Conservation (phyloP, 495 filamentous ascomycete genomes). For the Trichoderma reesei region DNA sequence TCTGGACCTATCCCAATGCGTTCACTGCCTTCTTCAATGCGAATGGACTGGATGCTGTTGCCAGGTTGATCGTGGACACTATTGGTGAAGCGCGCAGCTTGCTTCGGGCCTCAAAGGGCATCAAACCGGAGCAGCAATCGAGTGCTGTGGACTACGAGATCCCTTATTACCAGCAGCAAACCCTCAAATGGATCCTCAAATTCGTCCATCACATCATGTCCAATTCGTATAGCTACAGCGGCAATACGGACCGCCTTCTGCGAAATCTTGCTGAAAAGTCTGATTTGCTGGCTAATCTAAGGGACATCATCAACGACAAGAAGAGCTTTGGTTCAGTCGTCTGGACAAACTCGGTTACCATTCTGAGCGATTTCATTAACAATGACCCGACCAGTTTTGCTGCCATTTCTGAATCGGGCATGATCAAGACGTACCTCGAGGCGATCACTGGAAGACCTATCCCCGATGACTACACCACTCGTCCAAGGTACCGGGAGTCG, state of each 20-base stretch:
- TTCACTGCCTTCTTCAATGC: constrained; percentile 69
- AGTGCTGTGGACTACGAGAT: constrained; percentile 83
- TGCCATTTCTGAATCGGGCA: constrained; percentile 85
- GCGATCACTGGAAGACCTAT: constrained; percentile 58
- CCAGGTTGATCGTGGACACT: constrained; percentile 71
- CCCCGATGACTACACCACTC: constrained; percentile 26
- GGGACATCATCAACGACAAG: constrained; percentile 71
- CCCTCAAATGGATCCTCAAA: constrained; percentile 85
- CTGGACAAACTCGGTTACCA: constrained; percentile 85
- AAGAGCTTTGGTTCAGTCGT: constrained; percentile 76
- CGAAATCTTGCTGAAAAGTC: constrained; percentile 93
- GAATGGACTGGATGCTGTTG: constrained; percentile 76
- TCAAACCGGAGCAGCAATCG: constrained; percentile 67
- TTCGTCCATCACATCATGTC: constrained; percentile 94
- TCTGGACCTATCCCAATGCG: constrained; percentile 71
- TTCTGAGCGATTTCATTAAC: constrained; percentile 93
- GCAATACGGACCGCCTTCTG: constrained; percentile 78
- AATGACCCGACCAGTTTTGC: constrained; percentile 97
- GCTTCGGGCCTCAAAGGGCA: constrained; percentile 57
- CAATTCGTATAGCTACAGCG: constrained; percentile 52
- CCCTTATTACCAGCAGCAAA: constrained; percentile 83
- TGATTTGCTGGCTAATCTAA: constrained; percentile 64
- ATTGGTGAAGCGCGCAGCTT: constrained; percentile 60
- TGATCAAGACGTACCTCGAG: constrained; percentile 74
- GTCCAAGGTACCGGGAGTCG: constrained; percentile 24